phyloP scores from a whole-genome alignment of 2,329 filamentous ascomycete genomes.

The Fusarium brachygibbosum region DNA sequence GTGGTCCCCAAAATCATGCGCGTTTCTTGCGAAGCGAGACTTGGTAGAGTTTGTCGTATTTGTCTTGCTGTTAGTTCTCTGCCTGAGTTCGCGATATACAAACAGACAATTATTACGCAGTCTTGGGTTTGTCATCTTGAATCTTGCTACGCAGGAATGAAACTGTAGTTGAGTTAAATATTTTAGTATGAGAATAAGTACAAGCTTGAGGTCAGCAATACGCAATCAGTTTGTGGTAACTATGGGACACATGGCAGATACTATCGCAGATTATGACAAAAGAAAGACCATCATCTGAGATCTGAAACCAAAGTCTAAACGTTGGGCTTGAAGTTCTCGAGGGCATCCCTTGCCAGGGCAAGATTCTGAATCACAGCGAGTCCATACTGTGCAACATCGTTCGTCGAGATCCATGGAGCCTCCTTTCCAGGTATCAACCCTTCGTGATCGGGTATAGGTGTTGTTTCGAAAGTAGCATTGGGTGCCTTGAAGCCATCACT shows the following conservation, averaged over 20 bases:
- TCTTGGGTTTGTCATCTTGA: too few relatives aligned
- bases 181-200: too few relatives aligned
- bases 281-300: not conserved
- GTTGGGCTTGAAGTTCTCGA: slow-evolving; percentile 24
- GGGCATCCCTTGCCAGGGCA: slow-evolving; percentile 52
- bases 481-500: slow-evolving; percentile 60
- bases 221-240: too few relatives aligned
- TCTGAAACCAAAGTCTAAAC: not conserved
- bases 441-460: slow-evolving; percentile 57
- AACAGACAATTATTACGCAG: too few relatives aligned
- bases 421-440: slow-evolving; percentile 66
- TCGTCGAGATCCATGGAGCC: slow-evolving; percentile 69
- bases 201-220: too few relatives aligned
- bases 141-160: too few relatives aligned
- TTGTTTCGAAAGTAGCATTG: slow-evolving; percentile 54
- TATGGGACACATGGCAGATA: not conserved
- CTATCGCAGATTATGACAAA: not conserved
- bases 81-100: too few relatives aligned
- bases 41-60: too few relatives aligned
- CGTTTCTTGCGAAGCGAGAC: too few relatives aligned
- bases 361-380: slow-evolving; percentile 69
- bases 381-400: slow-evolving; percentile 69
- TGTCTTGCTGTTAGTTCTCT: too few relatives aligned
- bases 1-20: not conserved
- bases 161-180: too few relatives aligned